A percentile compares a stretch with the other conserved stretches of the same genome.
phyloP scores from a whole-genome alignment of 2,329 filamentous ascomycete genomes.

The Colletotrichum truncatum region DNA sequence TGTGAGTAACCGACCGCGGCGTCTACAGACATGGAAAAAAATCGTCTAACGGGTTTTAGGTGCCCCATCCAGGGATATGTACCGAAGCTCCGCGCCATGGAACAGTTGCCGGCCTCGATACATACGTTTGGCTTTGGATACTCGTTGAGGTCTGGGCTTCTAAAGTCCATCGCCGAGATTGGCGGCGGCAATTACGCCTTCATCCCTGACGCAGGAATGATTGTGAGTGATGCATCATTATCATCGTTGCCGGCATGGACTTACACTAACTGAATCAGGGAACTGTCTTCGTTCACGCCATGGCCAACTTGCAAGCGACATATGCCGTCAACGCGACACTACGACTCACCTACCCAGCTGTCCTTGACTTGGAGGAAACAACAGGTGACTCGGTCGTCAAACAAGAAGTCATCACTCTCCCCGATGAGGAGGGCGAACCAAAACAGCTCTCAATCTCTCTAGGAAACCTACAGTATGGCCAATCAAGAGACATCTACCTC shows the following conservation, averaged over 20 bases:
- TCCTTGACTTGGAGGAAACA: constrained; percentile 48
- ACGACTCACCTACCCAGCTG: constrained; percentile 47
- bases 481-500: constrained; percentile 65
- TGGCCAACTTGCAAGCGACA: constrained; percentile 69
- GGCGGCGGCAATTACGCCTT: constrained; percentile 68
- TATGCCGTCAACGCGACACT: constrained; percentile 59
- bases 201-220: constrained; percentile 70
- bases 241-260: fast-evolving
- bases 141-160: constrained; percentile 56
- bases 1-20: constrained; percentile 42
- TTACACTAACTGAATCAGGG: constrained; percentile 42
- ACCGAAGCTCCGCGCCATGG: constrained; percentile 56
- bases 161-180: constrained; percentile 68
- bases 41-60: constrained; percentile 36
- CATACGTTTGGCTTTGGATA: constrained; percentile 67
- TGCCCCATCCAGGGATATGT: constrained; percentile 63
- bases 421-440: constrained; percentile 15
- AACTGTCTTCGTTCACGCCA: constrained; percentile 69
- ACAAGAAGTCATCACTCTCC: constrained; percentile 34
- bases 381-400: constrained; percentile 50
- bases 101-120: constrained; percentile 51
- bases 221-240: constrained; percentile 49
- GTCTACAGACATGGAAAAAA: neutral
- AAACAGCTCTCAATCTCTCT: constrained; percentile 48
- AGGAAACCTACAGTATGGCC: constrained; percentile 68